Evolutionary conservation across 1,284 basidiomycete species (phyloP).

Genomic region (Garcileccinum viscosum): DNA sequence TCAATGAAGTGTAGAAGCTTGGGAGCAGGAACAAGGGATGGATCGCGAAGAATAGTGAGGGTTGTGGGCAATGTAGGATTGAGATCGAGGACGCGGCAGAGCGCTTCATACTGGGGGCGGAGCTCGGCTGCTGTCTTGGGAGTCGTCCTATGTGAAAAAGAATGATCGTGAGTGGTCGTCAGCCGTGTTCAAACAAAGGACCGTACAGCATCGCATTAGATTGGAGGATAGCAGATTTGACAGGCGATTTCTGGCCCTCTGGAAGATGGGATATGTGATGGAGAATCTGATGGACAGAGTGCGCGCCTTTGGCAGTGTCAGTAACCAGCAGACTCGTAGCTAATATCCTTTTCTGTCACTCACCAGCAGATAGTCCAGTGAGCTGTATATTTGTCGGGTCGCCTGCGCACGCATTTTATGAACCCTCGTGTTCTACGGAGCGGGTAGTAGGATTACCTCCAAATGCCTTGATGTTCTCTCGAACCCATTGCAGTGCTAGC

Average conservation of each 20-base stretch:
- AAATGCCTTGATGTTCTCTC: slow-evolving; percentile 34
- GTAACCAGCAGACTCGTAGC: background rate
- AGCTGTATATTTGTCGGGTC: slow-evolving; percentile 65
- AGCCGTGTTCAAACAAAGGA: background rate
- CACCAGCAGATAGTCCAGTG: slow-evolving; percentile 74
- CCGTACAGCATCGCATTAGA: slow-evolving; percentile 76
- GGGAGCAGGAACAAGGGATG: slow-evolving; percentile 51
- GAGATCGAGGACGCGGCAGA: slow-evolving; percentile 61
- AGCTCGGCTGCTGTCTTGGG: slow-evolving; percentile 66
- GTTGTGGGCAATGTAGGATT: slow-evolving; percentile 57
- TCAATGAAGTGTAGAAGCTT: slow-evolving; percentile 64
- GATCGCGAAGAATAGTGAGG: slow-evolving; percentile 57
- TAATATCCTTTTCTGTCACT: slow-evolving; percentile 7
- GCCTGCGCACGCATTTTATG: slow-evolving; percentile 56
- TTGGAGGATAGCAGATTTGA: slow-evolving; percentile 68
- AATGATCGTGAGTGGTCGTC: background rate
- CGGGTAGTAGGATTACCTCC: slow-evolving; percentile 50
- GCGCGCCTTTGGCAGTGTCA: slow-evolving; percentile 55
- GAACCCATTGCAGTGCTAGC: slow-evolving; percentile 35
- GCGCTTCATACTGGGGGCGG: slow-evolving; percentile 64
- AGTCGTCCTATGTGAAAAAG: slow-evolving; percentile 37
- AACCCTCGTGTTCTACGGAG: slow-evolving; percentile 48
- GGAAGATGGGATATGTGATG: slow-evolving; percentile 74
- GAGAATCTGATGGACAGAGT: slow-evolving; percentile 77
- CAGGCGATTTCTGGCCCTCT: slow-evolving; percentile 60